These are phyloP conservation scores for Luvunga scandens DNA, from an alignment of 345 rosid species.

Conservation along the genomic window DNA sequence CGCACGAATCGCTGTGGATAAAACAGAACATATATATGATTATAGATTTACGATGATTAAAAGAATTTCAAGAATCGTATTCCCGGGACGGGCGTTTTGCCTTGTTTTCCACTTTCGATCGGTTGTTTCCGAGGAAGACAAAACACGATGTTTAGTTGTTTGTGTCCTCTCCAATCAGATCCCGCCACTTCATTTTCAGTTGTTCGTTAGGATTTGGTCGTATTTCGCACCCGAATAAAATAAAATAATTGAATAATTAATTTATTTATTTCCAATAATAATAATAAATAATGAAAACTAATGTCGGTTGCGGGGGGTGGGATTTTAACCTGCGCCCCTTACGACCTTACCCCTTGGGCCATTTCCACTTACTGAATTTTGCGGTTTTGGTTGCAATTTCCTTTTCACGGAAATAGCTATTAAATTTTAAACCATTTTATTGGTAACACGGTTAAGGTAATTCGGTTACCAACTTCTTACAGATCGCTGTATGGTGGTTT, in stretches of 20 bases:
- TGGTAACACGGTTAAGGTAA: too few relatives aligned
- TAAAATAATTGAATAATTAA: neutral
- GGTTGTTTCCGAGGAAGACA: neutral
- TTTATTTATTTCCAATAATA: too few relatives aligned
- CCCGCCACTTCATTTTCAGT: conserved; percentile 3
- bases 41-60: neutral
- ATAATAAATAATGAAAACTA: too few relatives aligned
- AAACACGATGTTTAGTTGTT: neutral
- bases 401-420: too few relatives aligned
- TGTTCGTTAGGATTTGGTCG: conserved; percentile 3
- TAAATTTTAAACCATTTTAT: too few relatives aligned
- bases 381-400: too few relatives aligned
- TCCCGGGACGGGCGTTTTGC: neutral
- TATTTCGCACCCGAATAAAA: too few relatives aligned
- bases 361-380: too few relatives aligned
- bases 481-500: too few relatives aligned
- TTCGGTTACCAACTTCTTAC: too few relatives aligned
- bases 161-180: neutral
- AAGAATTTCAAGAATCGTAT: neutral
- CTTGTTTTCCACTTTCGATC: neutral
- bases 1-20: neutral
- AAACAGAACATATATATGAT: neutral
- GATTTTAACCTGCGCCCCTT: too few relatives aligned
- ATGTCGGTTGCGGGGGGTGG: neutral
- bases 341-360: too few relatives aligned